Evolutionary conservation across 1,284 basidiomycete species (phyloP).

Genomic region (Cutaneotrichosporon daszewskae): DNA sequence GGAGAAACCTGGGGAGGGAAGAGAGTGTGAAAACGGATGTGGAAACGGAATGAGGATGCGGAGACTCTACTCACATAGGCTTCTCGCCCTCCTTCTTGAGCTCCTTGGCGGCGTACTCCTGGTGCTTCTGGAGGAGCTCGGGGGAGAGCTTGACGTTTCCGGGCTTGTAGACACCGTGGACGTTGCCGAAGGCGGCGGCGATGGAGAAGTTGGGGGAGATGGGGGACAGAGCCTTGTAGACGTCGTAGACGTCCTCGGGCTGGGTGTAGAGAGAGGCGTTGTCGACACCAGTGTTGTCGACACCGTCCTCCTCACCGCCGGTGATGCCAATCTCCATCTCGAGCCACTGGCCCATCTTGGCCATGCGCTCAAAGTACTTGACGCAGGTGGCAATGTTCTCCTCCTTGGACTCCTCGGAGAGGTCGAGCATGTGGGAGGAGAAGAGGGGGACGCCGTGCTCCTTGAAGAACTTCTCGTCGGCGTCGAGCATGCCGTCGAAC

Average conservation of each 20-base stretch:
- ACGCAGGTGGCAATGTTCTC: constrained; percentile 92
- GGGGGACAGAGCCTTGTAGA: constrained; percentile 73
- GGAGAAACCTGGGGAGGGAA: not conserved
- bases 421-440: constrained; percentile 96
- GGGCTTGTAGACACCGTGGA: constrained; percentile 93
- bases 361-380: constrained; percentile 95
- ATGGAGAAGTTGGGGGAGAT: constrained; percentile 95
- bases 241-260: constrained; percentile 92
- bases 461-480: constrained; percentile 91
- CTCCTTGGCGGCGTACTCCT: constrained; percentile 69
- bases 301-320: constrained; percentile 98
- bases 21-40: not conserved
- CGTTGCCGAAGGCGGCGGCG: constrained; percentile 87
- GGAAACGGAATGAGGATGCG: not conserved
- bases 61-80: constrained; percentile 62
- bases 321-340: constrained; percentile 99
- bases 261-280: constrained; percentile 95
- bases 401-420: constrained; percentile 96
- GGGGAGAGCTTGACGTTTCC: constrained; percentile 90
- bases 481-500: constrained; percentile 98
- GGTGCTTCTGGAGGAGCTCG: constrained; percentile 88
- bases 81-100: constrained; percentile 53
- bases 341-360: constrained; percentile 88
- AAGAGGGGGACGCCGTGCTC: constrained; percentile 75
- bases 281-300: constrained; percentile 92